Evolutionary conservation across 129 eudicot genomes (phyloP).

Genomic region (Centella asiatica): DNA sequence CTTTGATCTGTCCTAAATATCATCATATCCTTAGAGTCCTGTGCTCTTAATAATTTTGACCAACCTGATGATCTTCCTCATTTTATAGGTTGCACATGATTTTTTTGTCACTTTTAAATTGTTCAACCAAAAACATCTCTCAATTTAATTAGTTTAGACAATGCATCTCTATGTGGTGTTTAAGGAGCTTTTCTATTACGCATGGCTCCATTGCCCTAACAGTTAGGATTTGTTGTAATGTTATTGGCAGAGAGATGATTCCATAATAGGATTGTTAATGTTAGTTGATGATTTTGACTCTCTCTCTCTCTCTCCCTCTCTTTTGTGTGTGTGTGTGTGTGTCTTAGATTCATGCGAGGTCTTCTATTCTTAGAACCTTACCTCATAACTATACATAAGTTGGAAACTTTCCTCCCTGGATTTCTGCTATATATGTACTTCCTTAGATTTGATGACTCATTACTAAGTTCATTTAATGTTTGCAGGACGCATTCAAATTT

Average conservation of each 20-base stretch:
- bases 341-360: neutral
- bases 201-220: too few relatives aligned
- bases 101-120: neutral
- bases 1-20: neutral
- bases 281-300: too few relatives aligned
- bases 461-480: constrained; percentile 3
- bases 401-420: neutral
- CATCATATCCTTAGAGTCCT: neutral
- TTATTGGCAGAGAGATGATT: too few relatives aligned
- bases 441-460: neutral
- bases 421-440: neutral
- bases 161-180: too few relatives aligned
- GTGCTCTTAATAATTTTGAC: neutral
- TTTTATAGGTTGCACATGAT: neutral
- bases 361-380: neutral
- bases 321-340: neutral
- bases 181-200: too few relatives aligned
- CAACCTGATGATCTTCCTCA: neutral
- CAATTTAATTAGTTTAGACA: neutral
- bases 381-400: neutral
- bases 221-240: too few relatives aligned
- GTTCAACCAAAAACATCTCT: neutral
- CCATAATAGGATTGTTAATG: too few relatives aligned
- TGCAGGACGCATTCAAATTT: constrained; percentile 88
- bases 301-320: too few relatives aligned